Evolutionary conservation across 2,329 filamentous ascomycete genomes (phyloP).

Genomic region (Ophiostoma ulmi): DNA sequence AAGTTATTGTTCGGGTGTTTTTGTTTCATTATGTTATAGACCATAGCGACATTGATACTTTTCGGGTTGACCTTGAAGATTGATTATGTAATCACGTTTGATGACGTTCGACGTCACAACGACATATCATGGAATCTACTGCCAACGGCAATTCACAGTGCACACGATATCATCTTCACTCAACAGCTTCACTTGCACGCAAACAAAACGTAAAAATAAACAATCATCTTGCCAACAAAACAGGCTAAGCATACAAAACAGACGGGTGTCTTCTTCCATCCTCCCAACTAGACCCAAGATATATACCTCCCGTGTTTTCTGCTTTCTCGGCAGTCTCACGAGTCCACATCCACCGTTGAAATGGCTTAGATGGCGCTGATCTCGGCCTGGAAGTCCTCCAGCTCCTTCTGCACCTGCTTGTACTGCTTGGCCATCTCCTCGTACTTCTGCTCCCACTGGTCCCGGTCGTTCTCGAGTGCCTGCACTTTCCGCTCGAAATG

Average conservation of each 20-base stretch:
- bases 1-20: background rate
- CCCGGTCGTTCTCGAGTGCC: slow-evolving; percentile 83
- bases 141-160: background rate
- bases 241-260: slow-evolving; percentile 22
- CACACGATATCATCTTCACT: background rate
- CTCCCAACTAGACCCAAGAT: slow-evolving; percentile 21
- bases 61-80: background rate
- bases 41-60: slow-evolving; percentile 3
- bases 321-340: background rate
- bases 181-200: background rate
- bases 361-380: slow-evolving; percentile 82
- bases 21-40: background rate
- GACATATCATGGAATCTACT: too few relatives aligned
- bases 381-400: slow-evolving; percentile 84
- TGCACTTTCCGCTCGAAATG: slow-evolving; percentile 99
- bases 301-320: slow-evolving; percentile 16
- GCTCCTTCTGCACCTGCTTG: slow-evolving; percentile 74
- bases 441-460: slow-evolving; percentile 96
- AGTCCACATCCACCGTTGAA: background rate
- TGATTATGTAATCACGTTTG: background rate
- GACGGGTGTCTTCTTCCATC: slow-evolving; percentile 7
- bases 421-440: slow-evolving; percentile 96
- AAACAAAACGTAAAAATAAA: background rate
- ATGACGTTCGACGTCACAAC: background rate
- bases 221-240: slow-evolving; percentile 21